Base-by-base conservation (phyloP, 441 rosid species). In the Brassica balearica region DNA sequence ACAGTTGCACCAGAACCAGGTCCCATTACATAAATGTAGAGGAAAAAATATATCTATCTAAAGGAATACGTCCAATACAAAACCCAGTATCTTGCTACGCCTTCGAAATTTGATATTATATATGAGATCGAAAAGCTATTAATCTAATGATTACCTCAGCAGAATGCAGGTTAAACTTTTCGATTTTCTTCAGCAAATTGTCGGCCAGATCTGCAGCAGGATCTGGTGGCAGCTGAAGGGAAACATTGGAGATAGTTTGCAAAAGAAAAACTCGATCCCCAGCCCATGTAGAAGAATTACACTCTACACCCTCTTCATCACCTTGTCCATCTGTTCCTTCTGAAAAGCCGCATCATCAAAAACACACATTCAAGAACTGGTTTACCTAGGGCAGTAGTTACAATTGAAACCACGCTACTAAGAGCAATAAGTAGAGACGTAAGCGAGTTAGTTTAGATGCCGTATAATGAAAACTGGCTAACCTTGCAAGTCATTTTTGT, bases 181-280 rank as follows among this genome's bases (percentile, higher is more conserved):
- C 95, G 67, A 95, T 89, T 78, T 91, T 85, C 82, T 86, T 86
- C 75, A 95, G 92, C 86, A 92, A 87, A 75, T 93, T 88, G 84
- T 90, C 90, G 71, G 97, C 97, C 76, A 93, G 87, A 75, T 92
- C 94, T 76, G 99, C 96, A 29, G 99, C 97, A 84, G 92, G 84
- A 78, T 88, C 93, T 8, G 94, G 76, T 36, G 96, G 96, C 77
- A 95, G 85, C 89, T 89, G 95, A 65, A 90, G 88, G 38, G 99
- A 88, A 77, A 93, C 97, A 83, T 92, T 88, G 38, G 99, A 92
- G 80, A 93, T 91, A 66, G 99, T 93, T 90, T 93, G 96, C 87
- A 95, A 80, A 64, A 93, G 97, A 84, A 79, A 92, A 83, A 95
- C 98, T 60, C 96, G 92, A 82, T 93, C 97, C 17, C 93, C 92